Evolutionary conservation across 1,284 basidiomycete genomes (phyloP).

Genomic region (Entoloma clypeatum): DNA sequence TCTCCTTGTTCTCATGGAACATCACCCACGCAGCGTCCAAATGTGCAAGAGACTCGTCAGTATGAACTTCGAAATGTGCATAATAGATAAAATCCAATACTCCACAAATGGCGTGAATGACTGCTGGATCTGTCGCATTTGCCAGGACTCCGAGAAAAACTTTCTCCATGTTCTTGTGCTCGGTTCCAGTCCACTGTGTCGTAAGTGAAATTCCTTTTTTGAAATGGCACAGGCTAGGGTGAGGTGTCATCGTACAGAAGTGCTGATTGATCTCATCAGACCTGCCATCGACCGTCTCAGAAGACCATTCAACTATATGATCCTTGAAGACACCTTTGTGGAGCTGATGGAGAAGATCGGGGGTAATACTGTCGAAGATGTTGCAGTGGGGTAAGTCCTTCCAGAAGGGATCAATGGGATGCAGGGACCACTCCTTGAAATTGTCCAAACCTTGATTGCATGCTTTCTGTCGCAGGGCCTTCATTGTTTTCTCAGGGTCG

Average conservation of each 20-base stretch:
- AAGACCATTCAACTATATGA: background rate
- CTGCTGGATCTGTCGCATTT: background rate
- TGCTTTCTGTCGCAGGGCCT: slow-evolving; percentile 1
- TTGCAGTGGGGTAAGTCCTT: too few relatives aligned
- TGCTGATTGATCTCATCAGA: background rate
- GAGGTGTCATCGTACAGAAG: background rate
- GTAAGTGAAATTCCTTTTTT: background rate
- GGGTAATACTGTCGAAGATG: background rate
- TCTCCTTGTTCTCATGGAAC: too few relatives aligned
- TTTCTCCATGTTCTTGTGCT: background rate
- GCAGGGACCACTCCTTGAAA: slow-evolving; percentile 13
- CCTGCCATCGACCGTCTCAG: background rate
- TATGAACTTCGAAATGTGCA: too few relatives aligned
- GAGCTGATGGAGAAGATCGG: background rate
- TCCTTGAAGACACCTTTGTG: background rate
- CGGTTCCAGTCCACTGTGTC: too few relatives aligned
- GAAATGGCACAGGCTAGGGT: background rate
- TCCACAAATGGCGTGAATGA: background rate
- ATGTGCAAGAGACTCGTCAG: too few relatives aligned
- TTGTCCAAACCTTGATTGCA: slow-evolving; percentile 5
- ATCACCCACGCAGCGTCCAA: too few relatives aligned
- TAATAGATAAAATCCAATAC: background rate
- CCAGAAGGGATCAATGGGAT: too few relatives aligned
- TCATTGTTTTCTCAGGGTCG: slow-evolving; percentile 12
- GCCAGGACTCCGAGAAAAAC: background rate